Evolutionary conservation across 148 eudicot species (phyloP).

Genomic region (Diospyros kaki): DNA sequence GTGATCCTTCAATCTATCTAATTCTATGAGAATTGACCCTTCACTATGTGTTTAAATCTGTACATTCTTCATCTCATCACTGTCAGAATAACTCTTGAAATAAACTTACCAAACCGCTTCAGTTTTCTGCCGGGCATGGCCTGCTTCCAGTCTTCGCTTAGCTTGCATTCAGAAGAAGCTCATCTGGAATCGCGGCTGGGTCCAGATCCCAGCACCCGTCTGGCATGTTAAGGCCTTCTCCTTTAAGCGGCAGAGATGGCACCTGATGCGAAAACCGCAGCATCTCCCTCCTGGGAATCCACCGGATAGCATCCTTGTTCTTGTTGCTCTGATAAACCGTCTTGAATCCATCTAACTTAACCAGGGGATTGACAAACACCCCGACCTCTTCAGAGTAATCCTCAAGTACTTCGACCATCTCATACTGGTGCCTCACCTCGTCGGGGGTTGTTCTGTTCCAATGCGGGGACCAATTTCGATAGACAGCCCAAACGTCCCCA

Average conservation of each 20-base stretch:
- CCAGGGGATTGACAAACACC: slow-evolving; percentile 58
- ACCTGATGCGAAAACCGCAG: slow-evolving; percentile 91
- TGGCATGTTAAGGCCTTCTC: slow-evolving; percentile 49
- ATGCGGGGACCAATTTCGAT: slow-evolving; percentile 82
- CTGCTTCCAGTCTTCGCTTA: slow-evolving; percentile 26
- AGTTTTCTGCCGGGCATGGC: slow-evolving; percentile 15
- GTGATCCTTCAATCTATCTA: slow-evolving; percentile 33
- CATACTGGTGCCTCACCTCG: slow-evolving; percentile 80
- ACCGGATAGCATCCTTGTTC: slow-evolving; percentile 41
- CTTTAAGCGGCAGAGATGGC: slow-evolving; percentile 67
- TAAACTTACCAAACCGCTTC: slow-evolving; percentile 9
- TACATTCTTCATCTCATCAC: slow-evolving; percentile 24
- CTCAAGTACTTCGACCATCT: slow-evolving; percentile 88
- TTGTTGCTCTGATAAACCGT: slow-evolving; percentile 68
- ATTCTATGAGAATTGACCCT: slow-evolving; percentile 23
- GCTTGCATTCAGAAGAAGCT: slow-evolving; percentile 51
- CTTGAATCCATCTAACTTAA: slow-evolving; percentile 73
- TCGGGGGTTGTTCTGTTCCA: slow-evolving; percentile 80
- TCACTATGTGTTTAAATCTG: slow-evolving; percentile 25
- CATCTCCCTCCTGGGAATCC: slow-evolving; percentile 91
- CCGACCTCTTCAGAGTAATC: slow-evolving; percentile 87
- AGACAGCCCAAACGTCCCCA: slow-evolving; percentile 93
- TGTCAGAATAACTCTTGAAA: slow-evolving; percentile 16
- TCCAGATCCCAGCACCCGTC: slow-evolving; percentile 98
- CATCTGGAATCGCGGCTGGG: slow-evolving; percentile 93